Conservation (phyloP, 2,329 filamentous ascomycete genomes). For the Aureobasidium musti region DNA sequence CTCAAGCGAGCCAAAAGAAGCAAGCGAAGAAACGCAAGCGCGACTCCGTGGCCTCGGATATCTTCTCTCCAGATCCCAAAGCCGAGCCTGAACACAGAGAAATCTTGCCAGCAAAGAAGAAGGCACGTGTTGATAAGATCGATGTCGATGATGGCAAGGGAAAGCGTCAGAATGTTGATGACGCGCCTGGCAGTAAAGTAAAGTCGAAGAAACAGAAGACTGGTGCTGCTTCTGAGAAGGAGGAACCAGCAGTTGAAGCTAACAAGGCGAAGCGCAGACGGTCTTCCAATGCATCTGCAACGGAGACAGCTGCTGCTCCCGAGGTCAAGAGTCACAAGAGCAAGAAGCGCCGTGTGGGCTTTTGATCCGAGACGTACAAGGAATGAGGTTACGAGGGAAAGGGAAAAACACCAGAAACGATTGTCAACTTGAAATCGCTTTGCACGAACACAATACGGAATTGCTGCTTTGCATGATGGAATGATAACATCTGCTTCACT, state of each 20-base stretch:
- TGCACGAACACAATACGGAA: neutral
- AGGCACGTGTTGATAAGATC: neutral
- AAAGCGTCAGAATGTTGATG: slow-evolving; percentile 11
- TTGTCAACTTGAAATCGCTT: neutral
- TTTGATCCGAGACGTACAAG: neutral
- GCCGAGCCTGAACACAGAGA: slow-evolving; percentile 19
- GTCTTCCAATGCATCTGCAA: neutral
- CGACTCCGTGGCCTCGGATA: slow-evolving; percentile 35
- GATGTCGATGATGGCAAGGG: neutral
- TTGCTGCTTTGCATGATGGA: neutral
- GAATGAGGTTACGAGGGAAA: neutral
- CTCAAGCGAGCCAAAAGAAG: slow-evolving; percentile 34
- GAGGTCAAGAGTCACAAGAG: neutral
- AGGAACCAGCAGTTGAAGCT: neutral
- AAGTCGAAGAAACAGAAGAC: slow-evolving; percentile 2
- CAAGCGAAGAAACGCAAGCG: slow-evolving; percentile 42
- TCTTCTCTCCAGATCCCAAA: slow-evolving; percentile 34
- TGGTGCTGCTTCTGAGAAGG: neutral
- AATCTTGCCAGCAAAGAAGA: slow-evolving; percentile 30
- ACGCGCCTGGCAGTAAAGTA: neutral
- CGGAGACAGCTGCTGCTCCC: neutral
- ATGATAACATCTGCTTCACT: neutral
- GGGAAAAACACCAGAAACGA: neutral
- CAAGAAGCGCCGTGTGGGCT: slow-evolving; percentile 17
- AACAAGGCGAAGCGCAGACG: slow-evolving; percentile 26